These are phyloP conservation scores for Suillus discolor DNA, from an alignment of 768 basidiomycete genomes.

Conservation along the genomic window DNA sequence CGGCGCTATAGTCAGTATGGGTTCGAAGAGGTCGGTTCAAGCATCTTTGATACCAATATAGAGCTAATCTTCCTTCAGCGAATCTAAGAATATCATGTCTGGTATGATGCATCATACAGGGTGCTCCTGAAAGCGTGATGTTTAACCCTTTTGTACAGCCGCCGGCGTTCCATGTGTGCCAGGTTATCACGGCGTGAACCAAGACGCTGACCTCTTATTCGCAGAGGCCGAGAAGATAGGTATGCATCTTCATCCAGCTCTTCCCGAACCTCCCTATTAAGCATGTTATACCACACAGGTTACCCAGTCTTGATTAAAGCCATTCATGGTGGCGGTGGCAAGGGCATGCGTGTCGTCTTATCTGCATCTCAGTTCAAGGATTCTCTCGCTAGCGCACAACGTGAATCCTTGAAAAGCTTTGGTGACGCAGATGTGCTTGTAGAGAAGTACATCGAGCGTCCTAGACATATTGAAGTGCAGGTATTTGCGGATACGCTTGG, in stretches of 20 bases:
- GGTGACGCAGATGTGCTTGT: constrained; percentile 86
- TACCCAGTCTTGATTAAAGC: constrained; percentile 96
- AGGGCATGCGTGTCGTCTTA: constrained; percentile 88
- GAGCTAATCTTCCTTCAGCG: constrained; percentile 44
- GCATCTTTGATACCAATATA: neutral
- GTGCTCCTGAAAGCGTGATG: constrained; percentile 7
- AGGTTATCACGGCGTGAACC: constrained; percentile 87
- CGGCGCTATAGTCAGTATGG: constrained; percentile 90
- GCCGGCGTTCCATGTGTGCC: constrained; percentile 94
- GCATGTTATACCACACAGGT: constrained; percentile 40
- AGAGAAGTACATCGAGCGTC: constrained; percentile 86
- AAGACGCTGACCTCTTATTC: constrained; percentile 71
- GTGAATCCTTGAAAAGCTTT: constrained; percentile 87
- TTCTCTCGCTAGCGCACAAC: constrained; percentile 82
- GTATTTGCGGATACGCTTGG: constrained; percentile 86
- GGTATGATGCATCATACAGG: constrained; percentile 41
- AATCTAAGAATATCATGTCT: constrained; percentile 95
- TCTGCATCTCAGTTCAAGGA: constrained; percentile 73
- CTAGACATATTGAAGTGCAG: constrained; percentile 93
- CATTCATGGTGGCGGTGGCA: constrained; percentile 94
- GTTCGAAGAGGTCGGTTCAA: constrained; percentile 78
- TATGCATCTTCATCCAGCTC: constrained; percentile 20
- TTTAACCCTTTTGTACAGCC: constrained; percentile 42
- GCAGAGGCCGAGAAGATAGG: constrained; percentile 74
- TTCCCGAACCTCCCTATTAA: neutral